phyloP scores from a whole-genome alignment of 495 filamentous ascomycete species.

The Niebla homalea region DNA sequence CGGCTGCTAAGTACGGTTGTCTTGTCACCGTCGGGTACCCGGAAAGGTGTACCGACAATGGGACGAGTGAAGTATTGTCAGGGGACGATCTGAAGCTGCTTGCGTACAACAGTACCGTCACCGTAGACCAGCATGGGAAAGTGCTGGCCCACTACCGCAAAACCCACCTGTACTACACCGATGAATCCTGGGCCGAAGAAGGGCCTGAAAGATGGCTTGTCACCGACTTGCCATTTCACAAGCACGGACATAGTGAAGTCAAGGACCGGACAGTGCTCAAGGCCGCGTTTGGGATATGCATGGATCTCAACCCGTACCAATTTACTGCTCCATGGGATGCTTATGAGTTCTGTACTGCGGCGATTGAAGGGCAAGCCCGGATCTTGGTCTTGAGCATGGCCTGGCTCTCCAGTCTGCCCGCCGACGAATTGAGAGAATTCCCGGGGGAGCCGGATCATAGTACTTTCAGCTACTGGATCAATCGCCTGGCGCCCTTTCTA shows the following conservation, averaged over 20 bases:
- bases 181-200: slow-evolving; percentile 82
- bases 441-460: slow-evolving; percentile 55
- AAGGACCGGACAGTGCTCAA: slow-evolving; percentile 17
- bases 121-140: slow-evolving; percentile 59
- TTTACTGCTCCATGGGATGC: slow-evolving; percentile 64
- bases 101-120: slow-evolving; percentile 73
- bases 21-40: slow-evolving; percentile 85
- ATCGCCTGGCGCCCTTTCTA: slow-evolving; percentile 57
- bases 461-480: slow-evolving; percentile 84
- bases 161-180: slow-evolving; percentile 76
- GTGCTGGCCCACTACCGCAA: slow-evolving; percentile 80
- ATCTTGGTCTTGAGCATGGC: slow-evolving; percentile 79
- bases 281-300: slow-evolving; percentile 80
- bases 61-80: slow-evolving; percentile 16
- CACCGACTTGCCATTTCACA: slow-evolving; percentile 3
- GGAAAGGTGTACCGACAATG: slow-evolving; percentile 43
- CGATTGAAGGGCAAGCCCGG: slow-evolving; percentile 50
- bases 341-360: slow-evolving; percentile 77
- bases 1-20: slow-evolving; percentile 58
- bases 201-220: slow-evolving; percentile 44
- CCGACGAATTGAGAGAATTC: slow-evolving; percentile 30
- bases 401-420: slow-evolving; percentile 53
- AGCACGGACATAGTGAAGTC: background rate
- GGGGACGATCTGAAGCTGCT: slow-evolving; percentile 20
- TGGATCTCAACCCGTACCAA: slow-evolving; percentile 57